phyloP scores from a whole-genome alignment of 371 early-diverging fungal species.

The Ecytonucleospora hepatopenaei region DNA sequence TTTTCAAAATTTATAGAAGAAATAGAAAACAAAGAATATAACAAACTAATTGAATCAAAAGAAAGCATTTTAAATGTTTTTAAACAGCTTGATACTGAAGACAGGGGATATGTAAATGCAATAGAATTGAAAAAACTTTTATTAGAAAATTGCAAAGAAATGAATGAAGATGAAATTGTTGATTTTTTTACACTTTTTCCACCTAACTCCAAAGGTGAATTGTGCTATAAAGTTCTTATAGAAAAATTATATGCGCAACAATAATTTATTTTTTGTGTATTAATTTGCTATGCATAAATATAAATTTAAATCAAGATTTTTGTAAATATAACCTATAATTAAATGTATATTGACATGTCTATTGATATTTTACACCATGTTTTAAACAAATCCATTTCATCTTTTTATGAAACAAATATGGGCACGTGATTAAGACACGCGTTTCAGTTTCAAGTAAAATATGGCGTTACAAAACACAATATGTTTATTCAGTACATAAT shows the following conservation, averaged over 20 bases:
- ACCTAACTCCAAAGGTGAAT: conserved; percentile 47
- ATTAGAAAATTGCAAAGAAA: conserved; percentile 11
- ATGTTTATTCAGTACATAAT: no score
- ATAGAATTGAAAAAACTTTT: conserved; percentile 37
- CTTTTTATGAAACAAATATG: no score
- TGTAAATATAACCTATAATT: no score
- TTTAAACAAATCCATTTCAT: no score
- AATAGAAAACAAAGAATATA: not conserved
- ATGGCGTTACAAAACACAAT: no score
- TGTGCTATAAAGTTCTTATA: conserved; percentile 33
- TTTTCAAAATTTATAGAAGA: not conserved
- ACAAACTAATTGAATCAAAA: conserved; percentile 9
- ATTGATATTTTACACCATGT: no score
- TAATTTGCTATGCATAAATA: no score
- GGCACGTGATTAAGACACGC: no score
- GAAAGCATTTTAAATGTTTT: conserved; percentile 42
- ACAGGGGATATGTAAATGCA: conserved; percentile 37
- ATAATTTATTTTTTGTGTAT: conserved; percentile 6
- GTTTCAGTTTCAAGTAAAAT: no score
- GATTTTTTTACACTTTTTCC: conserved; percentile 29
- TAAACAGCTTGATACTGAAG: conserved; percentile 23
- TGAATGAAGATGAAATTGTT: conserved; percentile 37
- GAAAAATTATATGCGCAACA: conserved; percentile 17
- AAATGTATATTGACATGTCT: no score
- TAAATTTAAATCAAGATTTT: no score